phyloP scores from a whole-genome alignment of 2,329 filamentous ascomycete genomes.

The Parafenestella ontariensis region DNA sequence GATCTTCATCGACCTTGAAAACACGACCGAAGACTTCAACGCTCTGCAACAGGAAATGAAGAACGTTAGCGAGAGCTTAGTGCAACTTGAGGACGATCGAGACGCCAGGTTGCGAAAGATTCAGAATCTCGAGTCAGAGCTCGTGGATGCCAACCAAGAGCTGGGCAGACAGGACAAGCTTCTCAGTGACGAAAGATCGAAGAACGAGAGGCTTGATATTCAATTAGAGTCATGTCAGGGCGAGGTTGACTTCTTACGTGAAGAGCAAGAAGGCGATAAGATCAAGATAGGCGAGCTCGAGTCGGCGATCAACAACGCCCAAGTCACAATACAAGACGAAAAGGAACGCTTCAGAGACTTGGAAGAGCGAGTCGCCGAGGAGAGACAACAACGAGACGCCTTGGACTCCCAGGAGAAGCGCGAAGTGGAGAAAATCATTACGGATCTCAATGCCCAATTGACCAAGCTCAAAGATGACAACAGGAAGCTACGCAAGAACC shows the following conservation, averaged over 20 bases:
- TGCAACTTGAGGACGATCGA: constrained; percentile 89
- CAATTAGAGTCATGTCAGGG: constrained; percentile 92
- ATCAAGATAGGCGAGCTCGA: constrained; percentile 96
- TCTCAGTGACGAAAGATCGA: constrained; percentile 83
- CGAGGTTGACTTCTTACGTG: constrained; percentile 92
- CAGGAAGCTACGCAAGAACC: constrained; percentile 78
- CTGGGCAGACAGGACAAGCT: constrained; percentile 85
- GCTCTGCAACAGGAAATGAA: constrained; percentile 95
- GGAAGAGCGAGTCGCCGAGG: constrained; percentile 73
- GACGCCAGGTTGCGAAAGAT: constrained; percentile 80
- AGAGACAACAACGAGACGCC: constrained; percentile 85
- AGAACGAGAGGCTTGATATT: constrained; percentile 85
- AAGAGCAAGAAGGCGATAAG: constrained; percentile 97
- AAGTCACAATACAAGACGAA: constrained; percentile 82
- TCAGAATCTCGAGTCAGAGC: constrained; percentile 80
- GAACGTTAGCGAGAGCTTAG: constrained; percentile 83
- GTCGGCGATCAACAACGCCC: constrained; percentile 78
- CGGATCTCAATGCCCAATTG: constrained; percentile 87
- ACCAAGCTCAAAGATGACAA: constrained; percentile 85
- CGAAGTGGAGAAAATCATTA: constrained; percentile 91
- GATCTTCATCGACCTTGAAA: constrained; percentile 74
- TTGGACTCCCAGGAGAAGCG: constrained; percentile 90
- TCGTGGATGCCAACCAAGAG: constrained; percentile 84
- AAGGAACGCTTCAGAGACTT: constrained; percentile 68
- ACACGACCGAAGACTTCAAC: constrained; percentile 84